A percentile compares a stretch with the other conserved stretches of the same genome.
phyloP scores from a whole-genome alignment of 164 flowering plant species.

The Berberis thunbergii region DNA sequence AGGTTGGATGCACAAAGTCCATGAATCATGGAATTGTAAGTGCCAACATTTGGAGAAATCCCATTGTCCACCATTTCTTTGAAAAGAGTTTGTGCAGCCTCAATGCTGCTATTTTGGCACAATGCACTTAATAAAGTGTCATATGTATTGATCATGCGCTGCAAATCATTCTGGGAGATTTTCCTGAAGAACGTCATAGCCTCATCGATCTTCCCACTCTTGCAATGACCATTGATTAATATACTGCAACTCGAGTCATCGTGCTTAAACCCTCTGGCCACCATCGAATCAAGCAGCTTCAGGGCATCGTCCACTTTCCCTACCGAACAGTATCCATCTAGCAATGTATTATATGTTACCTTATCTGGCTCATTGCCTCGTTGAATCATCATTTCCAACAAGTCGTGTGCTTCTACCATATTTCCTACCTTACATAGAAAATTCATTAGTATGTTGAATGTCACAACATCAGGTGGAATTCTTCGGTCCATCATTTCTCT shows the following conservation, averaged over 20 bases:
- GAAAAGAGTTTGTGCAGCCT: not conserved
- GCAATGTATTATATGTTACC: not conserved
- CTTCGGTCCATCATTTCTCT: not conserved
- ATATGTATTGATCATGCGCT: not conserved
- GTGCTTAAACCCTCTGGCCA: not conserved
- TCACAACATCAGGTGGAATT: not conserved
- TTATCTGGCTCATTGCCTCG: not conserved
- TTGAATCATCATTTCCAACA: not conserved
- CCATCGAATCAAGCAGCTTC: not conserved
- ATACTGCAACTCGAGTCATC: not conserved
- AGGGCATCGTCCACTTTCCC: not conserved
- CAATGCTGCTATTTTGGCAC: not conserved
- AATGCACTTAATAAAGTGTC: not conserved
- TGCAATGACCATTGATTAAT: not conserved
- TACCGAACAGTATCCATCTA: not conserved
- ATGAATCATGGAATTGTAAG: not conserved
- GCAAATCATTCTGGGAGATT: not conserved
- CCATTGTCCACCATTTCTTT: not conserved
- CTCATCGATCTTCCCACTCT: not conserved
- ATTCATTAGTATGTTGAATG: not conserved
- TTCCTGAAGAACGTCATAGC: not conserved
- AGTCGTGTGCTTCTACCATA: not conserved
- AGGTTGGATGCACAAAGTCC: not conserved
- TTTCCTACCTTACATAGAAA: not conserved
- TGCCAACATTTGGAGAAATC: not conserved